Conservation (phyloP, 2,329 filamentous ascomycete species). For the Lachnellula suecica region DNA sequence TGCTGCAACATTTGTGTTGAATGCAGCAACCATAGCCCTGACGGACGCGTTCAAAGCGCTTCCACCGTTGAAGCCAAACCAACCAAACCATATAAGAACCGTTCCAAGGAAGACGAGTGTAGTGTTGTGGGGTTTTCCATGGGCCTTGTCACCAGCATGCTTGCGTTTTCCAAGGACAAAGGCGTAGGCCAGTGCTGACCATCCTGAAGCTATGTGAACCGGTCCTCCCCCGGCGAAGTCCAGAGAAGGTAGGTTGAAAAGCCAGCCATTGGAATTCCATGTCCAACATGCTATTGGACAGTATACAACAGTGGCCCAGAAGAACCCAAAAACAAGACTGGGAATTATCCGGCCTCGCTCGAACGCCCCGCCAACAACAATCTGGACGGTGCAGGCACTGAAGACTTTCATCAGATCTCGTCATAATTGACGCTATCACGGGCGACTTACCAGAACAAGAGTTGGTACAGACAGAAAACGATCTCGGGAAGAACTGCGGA, state of each 20-base stretch:
- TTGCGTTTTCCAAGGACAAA: conserved; percentile 60
- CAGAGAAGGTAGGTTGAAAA: conserved; percentile 52
- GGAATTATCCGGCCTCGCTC: conserved; percentile 58
- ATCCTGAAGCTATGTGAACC: conserved; percentile 63
- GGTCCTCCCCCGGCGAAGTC: conserved; percentile 46
- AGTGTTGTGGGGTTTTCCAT: conserved; percentile 60
- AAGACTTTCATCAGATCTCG: not conserved
- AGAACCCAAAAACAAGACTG: conserved; percentile 62
- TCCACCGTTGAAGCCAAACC: conserved; percentile 54
- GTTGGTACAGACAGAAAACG: conserved; percentile 64
- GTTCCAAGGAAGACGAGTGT: conserved; percentile 64
- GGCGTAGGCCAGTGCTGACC: conserved; percentile 62
- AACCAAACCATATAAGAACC: conserved; percentile 64
- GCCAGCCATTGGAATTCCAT: conserved; percentile 67
- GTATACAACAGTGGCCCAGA: conserved; percentile 65
- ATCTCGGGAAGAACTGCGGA: conserved; percentile 60
- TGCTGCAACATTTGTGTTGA: conserved; percentile 59
- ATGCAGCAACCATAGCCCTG: conserved; percentile 52
- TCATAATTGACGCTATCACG: not conserved
- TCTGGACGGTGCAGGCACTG: conserved; percentile 57
- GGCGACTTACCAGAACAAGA: conserved; percentile 53
- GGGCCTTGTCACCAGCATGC: conserved; percentile 45
- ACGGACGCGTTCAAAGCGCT: conserved; percentile 51
- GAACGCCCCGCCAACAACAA: conserved; percentile 64
- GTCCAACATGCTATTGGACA: conserved; percentile 65